Conservation (phyloP, 2,329 filamentous ascomycete species). For the Calonectria hongkongensis region DNA sequence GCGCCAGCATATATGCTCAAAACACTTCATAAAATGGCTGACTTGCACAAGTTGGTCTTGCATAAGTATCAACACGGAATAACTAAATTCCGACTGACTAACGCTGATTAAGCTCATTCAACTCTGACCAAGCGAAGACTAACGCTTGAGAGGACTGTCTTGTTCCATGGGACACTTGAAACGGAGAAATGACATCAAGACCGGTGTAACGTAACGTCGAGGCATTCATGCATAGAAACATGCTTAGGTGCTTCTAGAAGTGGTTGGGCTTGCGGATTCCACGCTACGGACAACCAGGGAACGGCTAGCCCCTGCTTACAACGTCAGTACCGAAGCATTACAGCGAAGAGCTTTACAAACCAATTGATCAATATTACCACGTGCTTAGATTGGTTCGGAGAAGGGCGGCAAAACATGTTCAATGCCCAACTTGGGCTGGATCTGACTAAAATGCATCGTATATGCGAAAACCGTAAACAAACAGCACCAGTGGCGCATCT, state of each 20-base stretch:
- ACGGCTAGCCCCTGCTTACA: not conserved
- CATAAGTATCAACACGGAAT: not conserved
- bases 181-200: too few relatives aligned
- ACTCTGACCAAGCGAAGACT: not conserved
- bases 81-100: constrained; percentile 4
- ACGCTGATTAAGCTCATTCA: constrained; percentile 5
- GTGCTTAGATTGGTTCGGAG: too few relatives aligned
- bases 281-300: not conserved
- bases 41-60: too few relatives aligned
- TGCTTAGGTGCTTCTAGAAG: not conserved
- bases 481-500: constrained; percentile 8
- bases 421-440: not conserved
- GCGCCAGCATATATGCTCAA: too few relatives aligned
- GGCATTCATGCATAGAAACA: not conserved
- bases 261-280: not conserved
- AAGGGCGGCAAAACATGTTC: not conserved
- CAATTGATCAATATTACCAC: not conserved
- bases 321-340: not conserved
- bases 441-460: not conserved
- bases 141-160: not conserved
- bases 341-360: not conserved
- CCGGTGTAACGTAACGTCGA: not conserved
- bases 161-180: not conserved
- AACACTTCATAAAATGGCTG: too few relatives aligned
- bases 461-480: constrained; percentile 23